These are phyloP conservation scores for Pichia pseudocactophila DNA, from an alignment of 805 yeast genomes.

Conservation along the genomic window DNA sequence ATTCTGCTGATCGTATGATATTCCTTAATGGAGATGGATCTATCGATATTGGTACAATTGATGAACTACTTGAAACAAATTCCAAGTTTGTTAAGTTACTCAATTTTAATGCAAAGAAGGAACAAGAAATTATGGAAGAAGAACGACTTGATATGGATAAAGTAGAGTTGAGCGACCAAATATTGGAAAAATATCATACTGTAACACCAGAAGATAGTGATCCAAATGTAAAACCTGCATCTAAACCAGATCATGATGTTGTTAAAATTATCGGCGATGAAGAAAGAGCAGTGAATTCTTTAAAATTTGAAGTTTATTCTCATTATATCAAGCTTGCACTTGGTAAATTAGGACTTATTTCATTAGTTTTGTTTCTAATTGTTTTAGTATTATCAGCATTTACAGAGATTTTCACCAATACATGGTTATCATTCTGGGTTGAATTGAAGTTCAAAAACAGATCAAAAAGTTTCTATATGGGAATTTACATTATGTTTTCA, in stretches of 20 bases:
- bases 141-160: conserved; percentile 1
- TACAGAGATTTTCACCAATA: conserved; percentile 50
- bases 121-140: conserved; percentile 15
- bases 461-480: conserved; percentile 56
- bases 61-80: conserved; percentile 38
- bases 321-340: conserved; percentile 48
- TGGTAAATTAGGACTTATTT: conserved; percentile 33
- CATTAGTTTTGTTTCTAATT: conserved; percentile 22
- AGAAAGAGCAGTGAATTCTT: conserved; percentile 49
- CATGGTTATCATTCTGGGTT: conserved; percentile 84
- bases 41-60: conserved; percentile 51
- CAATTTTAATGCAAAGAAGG: conserved; percentile 23
- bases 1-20: conserved; percentile 59
- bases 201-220: neutral
- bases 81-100: conserved; percentile 31
- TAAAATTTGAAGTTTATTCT: conserved; percentile 39
- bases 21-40: conserved; percentile 60
- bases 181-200: conserved; percentile 10
- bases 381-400: conserved; percentile 34
- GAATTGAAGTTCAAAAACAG: conserved; percentile 39
- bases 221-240: neutral
- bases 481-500: conserved; percentile 57
- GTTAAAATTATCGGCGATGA: conserved; percentile 40
- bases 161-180: conserved; percentile 4
- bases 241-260: conserved; percentile 5